A percentile compares a stretch with the other conserved stretches of the same genome.
Conservation (phyloP, 1,139 yeast species). For the Blastobotrys illinoisensis region DNA sequence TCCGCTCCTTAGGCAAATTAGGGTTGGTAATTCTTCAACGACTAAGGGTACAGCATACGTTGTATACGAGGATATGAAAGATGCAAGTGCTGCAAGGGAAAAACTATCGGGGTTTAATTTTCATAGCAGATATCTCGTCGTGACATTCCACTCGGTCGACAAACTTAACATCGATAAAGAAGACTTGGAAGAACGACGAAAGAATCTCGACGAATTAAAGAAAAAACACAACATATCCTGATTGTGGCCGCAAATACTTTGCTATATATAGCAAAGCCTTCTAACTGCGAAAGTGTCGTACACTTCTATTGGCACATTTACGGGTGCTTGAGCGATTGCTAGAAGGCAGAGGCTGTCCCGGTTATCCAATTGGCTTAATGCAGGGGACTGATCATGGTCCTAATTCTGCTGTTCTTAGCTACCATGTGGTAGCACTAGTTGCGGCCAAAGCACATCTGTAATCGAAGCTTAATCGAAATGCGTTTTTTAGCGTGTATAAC, state of each 20-base stretch:
- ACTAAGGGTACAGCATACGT: conserved; percentile 54
- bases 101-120: conserved; percentile 58
- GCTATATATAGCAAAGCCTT: not conserved
- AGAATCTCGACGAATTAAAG: conserved; percentile 26
- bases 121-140: conserved; percentile 55
- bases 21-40: conserved; percentile 42
- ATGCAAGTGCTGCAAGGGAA: conserved; percentile 47
- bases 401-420: no score
- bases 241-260: not conserved
- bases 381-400: no score
- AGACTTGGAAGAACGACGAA: conserved; percentile 25
- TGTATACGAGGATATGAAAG: conserved; percentile 46
- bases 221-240: conserved; percentile 20
- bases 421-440: no score
- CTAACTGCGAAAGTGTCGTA: no score
- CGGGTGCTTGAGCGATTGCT: no score
- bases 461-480: no score
- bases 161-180: conserved; percentile 24
- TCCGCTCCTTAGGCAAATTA: conserved; percentile 40
- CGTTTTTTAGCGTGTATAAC: no score
- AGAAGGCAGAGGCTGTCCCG: no score
- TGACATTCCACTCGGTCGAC: conserved; percentile 43
- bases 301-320: no score
- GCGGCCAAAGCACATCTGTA: no score
- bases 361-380: no score